These are phyloP conservation scores for Globisporangium viniferum DNA, from an alignment of 352 stramenopile species.

Conservation along the genomic window DNA sequence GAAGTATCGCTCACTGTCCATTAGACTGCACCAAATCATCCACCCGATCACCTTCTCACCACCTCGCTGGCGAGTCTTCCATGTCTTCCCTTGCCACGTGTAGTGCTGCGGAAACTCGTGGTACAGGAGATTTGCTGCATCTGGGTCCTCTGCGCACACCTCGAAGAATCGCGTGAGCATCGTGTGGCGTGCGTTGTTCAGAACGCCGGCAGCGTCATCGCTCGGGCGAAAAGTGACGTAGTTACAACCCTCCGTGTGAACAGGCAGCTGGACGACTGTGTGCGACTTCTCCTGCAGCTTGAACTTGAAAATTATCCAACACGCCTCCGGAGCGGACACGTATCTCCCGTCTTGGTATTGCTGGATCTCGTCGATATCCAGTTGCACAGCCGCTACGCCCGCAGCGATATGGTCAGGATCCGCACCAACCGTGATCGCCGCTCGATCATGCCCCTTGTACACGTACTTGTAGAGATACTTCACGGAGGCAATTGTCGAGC, in stretches of 20 bases:
- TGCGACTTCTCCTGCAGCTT: slow-evolving; percentile 2
- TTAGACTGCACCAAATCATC: neutral
- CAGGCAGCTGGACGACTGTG: neutral
- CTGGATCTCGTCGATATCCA: too few species aligned
- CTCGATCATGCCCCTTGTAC: too few species aligned
- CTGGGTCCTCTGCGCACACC: too few species aligned
- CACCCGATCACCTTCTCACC: neutral
- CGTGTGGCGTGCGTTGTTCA: too few species aligned
- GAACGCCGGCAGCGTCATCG: slow-evolving; percentile 9
- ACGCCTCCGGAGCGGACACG: neutral
- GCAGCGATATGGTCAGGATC: too few species aligned
- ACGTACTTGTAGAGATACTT: too few species aligned
- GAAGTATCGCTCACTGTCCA: slow-evolving; percentile 33
- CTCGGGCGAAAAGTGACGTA: slow-evolving; percentile 9
- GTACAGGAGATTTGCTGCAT: neutral
- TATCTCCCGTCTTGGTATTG: neutral
- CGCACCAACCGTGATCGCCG: too few species aligned
- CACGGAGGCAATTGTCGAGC: too few species aligned
- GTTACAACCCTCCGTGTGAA: neutral
- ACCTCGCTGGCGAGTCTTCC: neutral
- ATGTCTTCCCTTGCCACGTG: neutral
- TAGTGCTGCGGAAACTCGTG: slow-evolving; percentile 1
- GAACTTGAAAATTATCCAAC: slow-evolving; percentile 7
- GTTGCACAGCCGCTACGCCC: too few species aligned
- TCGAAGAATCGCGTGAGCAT: too few species aligned